Evolutionary conservation across 495 filamentous ascomycete genomes (phyloP), one percentile per base, ranked within the genome.

Genomic region (Tuber calosporum): DNA sequence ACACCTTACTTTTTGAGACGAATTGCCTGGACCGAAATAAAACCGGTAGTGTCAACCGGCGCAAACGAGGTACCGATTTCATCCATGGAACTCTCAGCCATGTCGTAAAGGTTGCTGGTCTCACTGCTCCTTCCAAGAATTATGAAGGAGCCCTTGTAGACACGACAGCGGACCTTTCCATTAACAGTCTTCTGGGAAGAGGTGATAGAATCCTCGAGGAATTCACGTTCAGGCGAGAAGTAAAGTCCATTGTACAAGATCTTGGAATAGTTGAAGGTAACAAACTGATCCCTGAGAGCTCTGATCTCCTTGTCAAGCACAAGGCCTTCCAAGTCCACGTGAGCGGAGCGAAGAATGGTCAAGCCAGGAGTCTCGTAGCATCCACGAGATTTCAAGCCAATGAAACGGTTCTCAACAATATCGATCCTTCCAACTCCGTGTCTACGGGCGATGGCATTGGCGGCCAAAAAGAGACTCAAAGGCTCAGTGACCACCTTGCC

Each of bases 361-460:
- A 92, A 83, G 77, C 86, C 86, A 67, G 89, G 88, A 69, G 93
- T 90, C 82, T 97, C 94, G 86, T 97, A 97, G 88, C 93, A 96
- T 79, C 93, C 93, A 80, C 93, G 89, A 82, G 87, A 90, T 87
- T 96, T 96, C 81, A 95, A 84, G 68, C 84, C 92, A 79, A 94
- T 92, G 85, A 92, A 94, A 67, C 91, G 88, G 84, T 91, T 93
- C 87, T 97, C 93, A 69, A 94, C 94, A 79, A 97, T 97, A 81
- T 97, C 93, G 77, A 97, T 90, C 80, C 94, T 85, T 77, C 94
- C 94, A 74, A 97, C 86, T 81, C 94, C 94, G 83, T 94, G 82
- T 69, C 84, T 87, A 75, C 88, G 86, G 72, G 87, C 94, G 80
- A 97, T 93, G 70, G 87, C 83, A 85, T 97, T 97, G 75, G 89